A percentile compares a stretch with the other conserved stretches of the same genome.
Conservation (phyloP, 192 early-diverging fungal species). For the Jimgerdemannia flammicorona region DNA sequence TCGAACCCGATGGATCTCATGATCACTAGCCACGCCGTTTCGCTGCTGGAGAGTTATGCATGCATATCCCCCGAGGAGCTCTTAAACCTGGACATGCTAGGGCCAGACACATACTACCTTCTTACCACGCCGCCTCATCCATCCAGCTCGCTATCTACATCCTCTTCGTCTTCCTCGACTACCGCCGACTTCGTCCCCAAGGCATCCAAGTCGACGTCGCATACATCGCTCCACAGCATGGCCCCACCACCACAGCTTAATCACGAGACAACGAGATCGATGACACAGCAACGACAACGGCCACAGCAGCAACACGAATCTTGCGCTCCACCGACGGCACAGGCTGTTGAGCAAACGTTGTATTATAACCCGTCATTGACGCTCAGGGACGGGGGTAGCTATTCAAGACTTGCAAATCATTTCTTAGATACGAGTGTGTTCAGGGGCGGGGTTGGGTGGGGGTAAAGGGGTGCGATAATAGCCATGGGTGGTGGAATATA, state of each 20-base stretch:
- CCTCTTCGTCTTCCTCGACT: neutral
- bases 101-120: neutral
- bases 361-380: neutral
- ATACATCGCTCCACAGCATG: neutral
- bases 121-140: neutral
- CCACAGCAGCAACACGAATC: neutral
- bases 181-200: neutral
- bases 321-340: too few species aligned
- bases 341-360: neutral
- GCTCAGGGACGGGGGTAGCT: neutral
- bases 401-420: neutral
- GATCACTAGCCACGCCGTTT: neutral
- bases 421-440: neutral
- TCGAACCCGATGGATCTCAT: neutral
- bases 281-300: neutral
- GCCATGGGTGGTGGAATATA: too few species aligned
- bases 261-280: neutral
- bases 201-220: neutral
- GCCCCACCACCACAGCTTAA: neutral
- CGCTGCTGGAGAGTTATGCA: neutral
- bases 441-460: neutral
- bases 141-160: neutral
- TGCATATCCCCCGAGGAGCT: neutral
- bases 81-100: neutral
- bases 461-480: too few species aligned